Base-by-base conservation (phyloP, 306 rosid species). In the Ammopiptanthus mongolicus region DNA sequence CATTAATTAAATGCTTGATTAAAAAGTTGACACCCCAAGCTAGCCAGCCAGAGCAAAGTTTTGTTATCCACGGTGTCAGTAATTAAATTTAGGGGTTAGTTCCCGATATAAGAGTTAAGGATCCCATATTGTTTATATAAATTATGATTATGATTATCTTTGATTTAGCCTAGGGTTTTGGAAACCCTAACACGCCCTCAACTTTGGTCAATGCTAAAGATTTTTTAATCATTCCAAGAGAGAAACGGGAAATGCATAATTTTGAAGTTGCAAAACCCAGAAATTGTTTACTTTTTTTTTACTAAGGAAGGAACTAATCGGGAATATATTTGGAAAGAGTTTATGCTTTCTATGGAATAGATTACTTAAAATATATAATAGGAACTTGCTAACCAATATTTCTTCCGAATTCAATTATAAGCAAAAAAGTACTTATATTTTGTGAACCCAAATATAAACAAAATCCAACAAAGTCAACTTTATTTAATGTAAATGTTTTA, bases 121-220 rank as follows among this genome's bases (percentile, higher is more conserved):
- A 80, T 72, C 83, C 75, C 52, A 74, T 46, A 65, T 53, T 44
- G 73, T 74, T 64, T 48, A 47, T 41, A 34, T 84, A 48, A 48
- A 58, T 58, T 31, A 36, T 65, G 66, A 74, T 58, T 31, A 36
- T 65, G 66, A 77, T 50, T 41, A 53, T 83, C 36, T 51, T 67
- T 65, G 73, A 77, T 71, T 82, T 83, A 69, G 52, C 84, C 84
- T 87, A 70, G 91, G 88, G 89, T 87, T 89, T 79, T 70, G 86
- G 37, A 74, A 83, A 77, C 73, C 75, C 80, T 60, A 60, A 8
- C 21, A 46, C 79, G 41, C 5, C 52, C 44, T 73, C 48, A 74
- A 34, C 71, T 58, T 53, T 71, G 83, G 85, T 79, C 76, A 77
- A 75, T 52, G 75, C 75, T 63, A 17, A 18, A 44, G 5, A 6